phyloP scores from a whole-genome alignment of 345 rosid species.

The Ceriops tagal region DNA sequence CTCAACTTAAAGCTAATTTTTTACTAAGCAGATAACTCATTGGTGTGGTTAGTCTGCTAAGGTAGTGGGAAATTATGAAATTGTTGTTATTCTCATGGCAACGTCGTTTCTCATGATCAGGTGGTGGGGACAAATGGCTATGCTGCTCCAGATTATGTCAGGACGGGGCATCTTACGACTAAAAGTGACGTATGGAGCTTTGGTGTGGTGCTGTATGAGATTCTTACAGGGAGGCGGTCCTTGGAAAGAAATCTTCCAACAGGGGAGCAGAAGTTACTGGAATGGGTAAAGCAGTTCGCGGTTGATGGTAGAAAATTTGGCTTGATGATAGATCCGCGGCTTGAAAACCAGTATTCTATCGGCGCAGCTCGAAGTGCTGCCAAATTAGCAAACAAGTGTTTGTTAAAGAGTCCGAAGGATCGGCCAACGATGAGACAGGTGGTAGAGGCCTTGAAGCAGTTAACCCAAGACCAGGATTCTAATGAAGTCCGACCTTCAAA shows the following conservation, averaged over 20 bases:
- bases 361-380: conserved; percentile 57
- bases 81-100: too few species aligned
- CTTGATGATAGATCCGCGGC: conserved; percentile 61
- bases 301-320: conserved; percentile 53
- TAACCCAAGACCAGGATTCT: conserved; percentile 40
- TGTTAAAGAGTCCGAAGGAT: conserved; percentile 56
- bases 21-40: too few species aligned
- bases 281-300: conserved; percentile 80
- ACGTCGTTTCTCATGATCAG: conserved; percentile 28
- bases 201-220: conserved; percentile 81
- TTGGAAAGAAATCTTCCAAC: conserved; percentile 65
- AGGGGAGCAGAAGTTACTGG: conserved; percentile 56
- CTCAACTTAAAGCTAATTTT: too few species aligned
- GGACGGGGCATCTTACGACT: conserved; percentile 73
- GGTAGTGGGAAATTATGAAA: too few species aligned
- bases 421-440: conserved; percentile 67
- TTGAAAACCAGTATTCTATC: conserved; percentile 49
- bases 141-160: conserved; percentile 87
- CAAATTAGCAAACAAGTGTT: conserved; percentile 64
- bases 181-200: conserved; percentile 89
- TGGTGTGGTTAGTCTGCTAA: too few species aligned
- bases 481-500: conserved; percentile 14
- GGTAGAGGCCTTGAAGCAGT: conserved; percentile 52
- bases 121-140: conserved; percentile 85
- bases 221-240: conserved; percentile 72